These are phyloP conservation scores for Phytophthora nicotianae DNA, from an alignment of 352 stramenopile species.

Conservation along the genomic window DNA sequence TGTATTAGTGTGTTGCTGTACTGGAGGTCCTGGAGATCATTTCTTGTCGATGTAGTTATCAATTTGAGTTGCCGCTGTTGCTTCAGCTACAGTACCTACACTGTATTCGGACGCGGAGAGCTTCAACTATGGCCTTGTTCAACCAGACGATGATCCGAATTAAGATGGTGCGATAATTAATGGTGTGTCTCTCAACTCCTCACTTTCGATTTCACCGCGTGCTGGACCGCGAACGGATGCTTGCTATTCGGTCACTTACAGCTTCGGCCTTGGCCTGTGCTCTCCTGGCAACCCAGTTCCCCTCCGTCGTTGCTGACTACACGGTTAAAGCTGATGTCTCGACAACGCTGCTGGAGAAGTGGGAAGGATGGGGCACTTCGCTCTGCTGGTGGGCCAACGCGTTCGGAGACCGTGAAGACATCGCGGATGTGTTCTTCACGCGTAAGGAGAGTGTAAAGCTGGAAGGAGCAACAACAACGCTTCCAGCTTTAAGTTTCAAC, in stretches of 20 bases:
- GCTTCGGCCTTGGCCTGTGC: constrained; percentile 3
- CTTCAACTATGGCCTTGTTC: constrained; percentile 2
- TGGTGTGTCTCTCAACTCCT: constrained; percentile 1
- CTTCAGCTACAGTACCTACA: too few species aligned
- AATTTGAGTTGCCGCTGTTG: too few species aligned
- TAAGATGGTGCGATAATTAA: constrained; percentile 19
- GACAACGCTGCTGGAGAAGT: constrained; percentile 28
- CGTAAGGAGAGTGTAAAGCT: constrained; percentile 43
- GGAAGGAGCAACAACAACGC: constrained; percentile 9
- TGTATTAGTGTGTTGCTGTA: too few species aligned
- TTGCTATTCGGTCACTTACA: constrained; percentile 13
- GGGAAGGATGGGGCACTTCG: constrained; percentile 67
- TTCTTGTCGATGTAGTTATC: too few species aligned
- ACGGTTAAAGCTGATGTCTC: constrained; percentile 25
- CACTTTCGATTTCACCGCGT: constrained; percentile 7
- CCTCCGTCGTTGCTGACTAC: constrained; percentile 16
- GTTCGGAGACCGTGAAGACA: constrained; percentile 54
- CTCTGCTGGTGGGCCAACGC: constrained; percentile 71
- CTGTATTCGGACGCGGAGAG: too few species aligned
- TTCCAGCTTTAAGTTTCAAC: constrained; percentile 51
- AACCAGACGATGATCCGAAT: constrained; percentile 24
- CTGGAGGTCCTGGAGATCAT: too few species aligned
- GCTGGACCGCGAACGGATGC: constrained; percentile 7
- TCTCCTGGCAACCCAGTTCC: constrained; percentile 3
- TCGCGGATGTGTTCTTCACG: constrained; percentile 63